A percentile compares a stretch with the other conserved stretches of the same genome.
Evolutionary conservation across 2,329 filamentous ascomycete species (phyloP).

Genomic region (Alternaria sp.): DNA sequence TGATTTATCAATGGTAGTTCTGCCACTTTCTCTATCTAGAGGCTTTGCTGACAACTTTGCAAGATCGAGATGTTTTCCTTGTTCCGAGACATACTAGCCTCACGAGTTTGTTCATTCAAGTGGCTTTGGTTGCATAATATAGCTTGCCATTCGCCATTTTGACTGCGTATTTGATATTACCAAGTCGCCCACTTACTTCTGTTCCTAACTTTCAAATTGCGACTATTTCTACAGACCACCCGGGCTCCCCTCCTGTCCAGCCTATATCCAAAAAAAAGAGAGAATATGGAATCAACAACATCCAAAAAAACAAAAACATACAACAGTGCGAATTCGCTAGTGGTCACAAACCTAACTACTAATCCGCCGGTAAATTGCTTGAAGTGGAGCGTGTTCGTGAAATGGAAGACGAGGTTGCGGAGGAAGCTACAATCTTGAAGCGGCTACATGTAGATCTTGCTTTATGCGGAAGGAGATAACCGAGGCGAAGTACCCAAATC

Average conservation of each 20-base stretch:
- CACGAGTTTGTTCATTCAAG: not conserved
- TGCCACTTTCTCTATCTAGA: not conserved
- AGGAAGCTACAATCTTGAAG: not conserved
- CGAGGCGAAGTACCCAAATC: not conserved
- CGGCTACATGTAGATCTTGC: not conserved
- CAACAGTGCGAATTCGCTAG: conserved; percentile 6
- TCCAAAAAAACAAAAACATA: conserved; percentile 6
- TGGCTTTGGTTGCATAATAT: not conserved
- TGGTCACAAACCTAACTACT: conserved; percentile 8
- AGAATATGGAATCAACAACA: no score
- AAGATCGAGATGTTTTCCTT: not conserved
- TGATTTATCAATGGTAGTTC: conserved; percentile 12
- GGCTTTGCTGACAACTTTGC: conserved; percentile 1
- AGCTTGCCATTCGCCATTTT: not conserved
- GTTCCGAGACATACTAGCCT: not conserved
- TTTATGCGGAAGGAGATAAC: not conserved
- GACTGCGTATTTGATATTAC: not conserved
- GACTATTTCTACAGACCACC: not conserved
- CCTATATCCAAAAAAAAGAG: not conserved
- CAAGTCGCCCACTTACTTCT: not conserved
- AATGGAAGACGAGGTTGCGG: no score
- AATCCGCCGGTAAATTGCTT: conserved; percentile 8
- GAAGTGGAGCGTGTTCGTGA: not conserved
- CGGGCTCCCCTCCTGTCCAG: not conserved
- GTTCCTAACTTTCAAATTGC: not conserved